phyloP scores from a whole-genome alignment of 371 early-diverging fungal species.

The Syncephalastrum sp. region DNA sequence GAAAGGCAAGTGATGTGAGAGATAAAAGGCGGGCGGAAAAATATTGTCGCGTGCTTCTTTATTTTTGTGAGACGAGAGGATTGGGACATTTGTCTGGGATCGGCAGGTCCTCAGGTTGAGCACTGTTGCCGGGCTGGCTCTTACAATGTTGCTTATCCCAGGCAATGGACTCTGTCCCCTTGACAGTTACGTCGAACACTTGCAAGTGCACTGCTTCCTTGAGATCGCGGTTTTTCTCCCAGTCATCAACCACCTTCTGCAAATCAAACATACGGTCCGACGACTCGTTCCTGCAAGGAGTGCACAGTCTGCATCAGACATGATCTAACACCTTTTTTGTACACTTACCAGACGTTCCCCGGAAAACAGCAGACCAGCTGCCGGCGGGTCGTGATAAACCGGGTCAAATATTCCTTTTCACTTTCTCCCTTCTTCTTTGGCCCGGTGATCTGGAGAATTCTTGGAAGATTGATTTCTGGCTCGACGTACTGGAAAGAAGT shows the following conservation, averaged over 20 bases:
- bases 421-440: slow-evolving; percentile 20
- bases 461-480: slow-evolving; percentile 39
- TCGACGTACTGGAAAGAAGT: slow-evolving; percentile 37
- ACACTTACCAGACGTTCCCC: slow-evolving; percentile 38
- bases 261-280: slow-evolving; percentile 44
- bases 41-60: neutral
- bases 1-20: slow-evolving; percentile 2
- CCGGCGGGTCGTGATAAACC: slow-evolving; percentile 44
- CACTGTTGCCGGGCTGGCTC: slow-evolving; percentile 11
- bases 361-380: slow-evolving; percentile 48
- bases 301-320: slow-evolving; percentile 1
- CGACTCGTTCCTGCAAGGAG: slow-evolving; percentile 30
- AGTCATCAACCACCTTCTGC: slow-evolving; percentile 31
- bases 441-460: slow-evolving; percentile 44
- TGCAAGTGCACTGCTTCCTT: slow-evolving; percentile 25
- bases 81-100: slow-evolving; percentile 39
- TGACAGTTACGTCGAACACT: slow-evolving; percentile 34
- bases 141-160: slow-evolving; percentile 29
- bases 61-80: slow-evolving; percentile 12
- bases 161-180: slow-evolving; percentile 34
- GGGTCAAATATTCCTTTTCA: slow-evolving; percentile 36
- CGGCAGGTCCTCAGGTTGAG: slow-evolving; percentile 21
- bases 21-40: neutral
- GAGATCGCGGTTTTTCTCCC: slow-evolving; percentile 36
- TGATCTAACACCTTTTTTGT: neutral